Base-by-base conservation (phyloP, 257 asterid genomes). In the Hygrophila difformis region DNA sequence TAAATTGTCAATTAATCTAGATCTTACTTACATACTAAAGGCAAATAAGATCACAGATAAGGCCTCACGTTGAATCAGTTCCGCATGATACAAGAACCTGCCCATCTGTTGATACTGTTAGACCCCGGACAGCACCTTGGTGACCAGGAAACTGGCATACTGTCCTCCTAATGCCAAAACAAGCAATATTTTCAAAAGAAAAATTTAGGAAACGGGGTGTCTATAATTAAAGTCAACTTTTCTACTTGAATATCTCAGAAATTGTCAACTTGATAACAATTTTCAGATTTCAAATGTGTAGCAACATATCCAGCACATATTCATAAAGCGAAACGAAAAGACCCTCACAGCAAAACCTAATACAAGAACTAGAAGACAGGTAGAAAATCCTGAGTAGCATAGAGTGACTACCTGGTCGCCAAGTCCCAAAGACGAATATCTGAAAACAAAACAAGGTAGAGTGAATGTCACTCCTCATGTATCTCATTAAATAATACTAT, bases 361-460 rank as follows among this genome's bases (percentile, higher is more conserved):
- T 13, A 6, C 20, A 3, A 22, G 15, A 50, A 40, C 8, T 13
- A 47, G 21, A 46, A 56, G 22, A 29, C 28, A 44, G 35, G 20
- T 19, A 28, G 50, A 55, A 56, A 60, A 53, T 3, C 58, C 33
- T n/a, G 43, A 37, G 39, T 31, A 22, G 49, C 19, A 50, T 28
- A 64, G 39, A 34, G 17, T 16, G 23, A 42, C 56, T 73, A 88
- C 97, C 96, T 84, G 65, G 58, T 44, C 50, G 96, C 96, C 48
- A 88, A 59, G 77, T 88, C 97, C 97, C 97, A 88, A 51, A 74
- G 93, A 18, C 97, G 95, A 58, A 88, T 77, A 73, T 88, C 97
- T 88, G 95, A 73, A 71, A 35, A 26, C 4, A 17, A 37, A 47
- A 63, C 26, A 47, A 50, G 39, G 41, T 12, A 39, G 18, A 16